Conservation (phyloP, 306 rosid species). For the Carpinus viminea region DNA sequence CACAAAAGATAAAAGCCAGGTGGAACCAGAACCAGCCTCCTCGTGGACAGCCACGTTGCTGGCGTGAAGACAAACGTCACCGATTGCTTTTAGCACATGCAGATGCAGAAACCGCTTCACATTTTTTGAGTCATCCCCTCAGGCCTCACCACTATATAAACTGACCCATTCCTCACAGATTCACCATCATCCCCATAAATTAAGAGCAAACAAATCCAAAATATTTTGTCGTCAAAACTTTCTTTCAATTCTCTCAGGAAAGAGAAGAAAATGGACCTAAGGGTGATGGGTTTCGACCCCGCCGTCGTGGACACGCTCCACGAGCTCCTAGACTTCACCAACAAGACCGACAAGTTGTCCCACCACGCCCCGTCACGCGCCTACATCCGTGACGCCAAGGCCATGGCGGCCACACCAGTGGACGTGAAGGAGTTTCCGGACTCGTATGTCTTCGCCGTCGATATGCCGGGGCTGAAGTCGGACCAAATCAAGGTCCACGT, state of each 20-base stretch:
- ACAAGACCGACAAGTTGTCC: constrained; percentile 32
- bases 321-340: constrained; percentile 44
- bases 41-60: constrained; percentile 12
- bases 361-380: constrained; percentile 34
- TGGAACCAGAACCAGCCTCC: not conserved
- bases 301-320: constrained; percentile 36
- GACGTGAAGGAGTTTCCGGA: constrained; percentile 41
- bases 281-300: constrained; percentile 34
- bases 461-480: constrained; percentile 38
- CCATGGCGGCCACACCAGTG: constrained; percentile 37
- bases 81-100: not conserved
- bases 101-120: not conserved
- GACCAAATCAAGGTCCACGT: constrained; percentile 39
- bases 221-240: not conserved
- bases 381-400: constrained; percentile 40
- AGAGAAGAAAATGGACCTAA: constrained; percentile 27
- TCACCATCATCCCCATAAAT: not conserved
- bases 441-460: constrained; percentile 30
- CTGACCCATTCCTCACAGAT: not conserved
- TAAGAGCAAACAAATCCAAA: not conserved
- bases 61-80: not conserved
- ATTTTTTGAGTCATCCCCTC: not conserved
- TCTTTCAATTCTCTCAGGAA: not conserved
- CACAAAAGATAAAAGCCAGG: not conserved
- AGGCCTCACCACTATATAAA: not conserved